Percentiles rank a stretch among this genome's conserved stretches.
Evolutionary conservation across 225 moss, liverwort and hornwort genomes (phyloP).

Genomic region (Straminergon stramineum): DNA sequence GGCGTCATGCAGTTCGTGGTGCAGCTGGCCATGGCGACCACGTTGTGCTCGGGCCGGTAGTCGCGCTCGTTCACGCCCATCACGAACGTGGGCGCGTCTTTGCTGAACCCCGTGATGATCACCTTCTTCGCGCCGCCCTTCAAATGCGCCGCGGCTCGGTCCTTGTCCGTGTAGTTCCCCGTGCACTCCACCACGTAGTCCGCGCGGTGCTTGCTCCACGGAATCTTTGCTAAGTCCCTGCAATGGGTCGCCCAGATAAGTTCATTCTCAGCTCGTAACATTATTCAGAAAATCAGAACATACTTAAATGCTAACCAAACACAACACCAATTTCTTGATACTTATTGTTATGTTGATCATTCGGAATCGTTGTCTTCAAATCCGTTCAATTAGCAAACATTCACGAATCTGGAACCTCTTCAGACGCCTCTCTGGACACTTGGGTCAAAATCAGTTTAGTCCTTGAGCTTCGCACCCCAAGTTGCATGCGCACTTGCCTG

Average conservation of each 20-base stretch:
- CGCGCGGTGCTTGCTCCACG: slow-evolving; percentile 35
- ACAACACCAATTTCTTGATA: not conserved
- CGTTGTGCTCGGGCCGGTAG: slow-evolving; percentile 36
- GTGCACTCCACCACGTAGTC: slow-evolving; percentile 60
- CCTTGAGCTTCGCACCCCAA: not conserved
- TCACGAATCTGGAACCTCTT: not conserved
- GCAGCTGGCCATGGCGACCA: slow-evolving; percentile 52
- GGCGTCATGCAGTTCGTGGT: slow-evolving; percentile 49
- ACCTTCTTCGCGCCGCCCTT: slow-evolving; percentile 59
- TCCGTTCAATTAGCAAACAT: not conserved
- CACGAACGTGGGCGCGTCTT: slow-evolving; percentile 44
- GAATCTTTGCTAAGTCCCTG: slow-evolving; percentile 51
- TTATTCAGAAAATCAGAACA: not conserved
- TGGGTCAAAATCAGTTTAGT: not conserved
- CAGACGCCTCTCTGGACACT: not conserved
- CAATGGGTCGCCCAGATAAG: not conserved
- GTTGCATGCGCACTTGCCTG: not conserved
- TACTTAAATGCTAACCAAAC: not conserved
- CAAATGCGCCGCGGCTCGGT: slow-evolving; percentile 26
- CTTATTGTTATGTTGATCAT: too few species aligned
- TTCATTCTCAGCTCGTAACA: not conserved
- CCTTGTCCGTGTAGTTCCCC: slow-evolving; percentile 52
- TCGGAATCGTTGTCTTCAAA: not conserved
- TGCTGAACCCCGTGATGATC: slow-evolving; percentile 49
- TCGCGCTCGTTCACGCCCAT: slow-evolving; percentile 55